Evolutionary conservation across 306 rosid genomes (phyloP).

Genomic region (Gleditsia sinensis): DNA sequence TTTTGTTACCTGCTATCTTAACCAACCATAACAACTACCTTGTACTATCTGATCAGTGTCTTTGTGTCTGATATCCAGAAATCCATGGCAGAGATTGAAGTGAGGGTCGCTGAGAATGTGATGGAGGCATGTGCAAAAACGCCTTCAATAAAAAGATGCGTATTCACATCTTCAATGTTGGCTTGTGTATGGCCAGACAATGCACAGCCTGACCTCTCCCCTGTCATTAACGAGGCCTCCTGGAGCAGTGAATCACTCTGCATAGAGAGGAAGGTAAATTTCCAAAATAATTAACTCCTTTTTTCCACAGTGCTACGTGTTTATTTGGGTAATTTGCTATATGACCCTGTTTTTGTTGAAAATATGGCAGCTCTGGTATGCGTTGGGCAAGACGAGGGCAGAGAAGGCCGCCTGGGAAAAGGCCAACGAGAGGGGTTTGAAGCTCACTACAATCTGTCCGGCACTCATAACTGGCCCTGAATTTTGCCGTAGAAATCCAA

Average conservation of each 20-base stretch:
- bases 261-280: constrained; percentile 60
- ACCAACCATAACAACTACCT: no score
- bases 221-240: constrained; percentile 51
- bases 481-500: constrained; percentile 56
- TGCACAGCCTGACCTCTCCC: constrained; percentile 26
- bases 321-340: neutral
- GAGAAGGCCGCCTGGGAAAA: constrained; percentile 85
- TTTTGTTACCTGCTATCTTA: no score
- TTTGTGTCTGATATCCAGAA: constrained; percentile 46
- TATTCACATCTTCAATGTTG: constrained; percentile 80
- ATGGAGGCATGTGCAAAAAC: constrained; percentile 83
- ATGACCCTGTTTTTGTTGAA: neutral
- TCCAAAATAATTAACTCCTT: neutral
- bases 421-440: constrained; percentile 65
- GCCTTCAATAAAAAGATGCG: constrained; percentile 66
- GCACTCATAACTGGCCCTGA: constrained; percentile 74
- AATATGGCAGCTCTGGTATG: constrained; percentile 83
- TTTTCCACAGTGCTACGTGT: neutral
- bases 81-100: constrained; percentile 87
- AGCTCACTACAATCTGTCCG: constrained; percentile 76
- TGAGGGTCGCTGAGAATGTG: constrained; percentile 69
- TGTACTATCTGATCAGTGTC: constrained; percentile 17
- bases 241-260: constrained; percentile 83
- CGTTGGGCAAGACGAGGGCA: constrained; percentile 77
- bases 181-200: constrained; percentile 79